Evolutionary conservation across 345 rosid genomes (phyloP), one percentile per base, ranked within the genome.

Genomic region (Eucalyptus shirleyi): DNA sequence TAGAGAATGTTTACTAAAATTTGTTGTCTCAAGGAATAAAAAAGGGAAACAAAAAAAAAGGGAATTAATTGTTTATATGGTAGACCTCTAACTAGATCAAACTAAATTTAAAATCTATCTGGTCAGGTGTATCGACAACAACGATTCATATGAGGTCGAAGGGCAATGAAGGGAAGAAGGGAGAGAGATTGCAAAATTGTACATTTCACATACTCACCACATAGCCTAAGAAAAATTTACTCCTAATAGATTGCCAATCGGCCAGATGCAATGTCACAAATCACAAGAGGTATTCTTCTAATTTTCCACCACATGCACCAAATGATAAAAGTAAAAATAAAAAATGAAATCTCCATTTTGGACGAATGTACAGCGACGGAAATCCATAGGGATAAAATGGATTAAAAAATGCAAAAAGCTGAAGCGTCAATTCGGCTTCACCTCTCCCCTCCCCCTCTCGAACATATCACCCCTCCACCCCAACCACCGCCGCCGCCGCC

Each of bases 41-140:
- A 59, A 59, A 26, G 5, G n/a, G 11, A 53, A 53, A 18, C 4
- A 19, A 19, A 53, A 19, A 17, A 50, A 7, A 53, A 8, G 59
- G 26, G 10, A 53, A 8, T 53, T 53, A 8, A 53, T 53, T 53
- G 11, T 53, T 21, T 53, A 53, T 53, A 53, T 53, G 59, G 10
- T 53, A 53, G 59, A 21, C 11, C 26, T 53, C 26, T 21, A 21
- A 9, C 1, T 8, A 1, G 5, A 53, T 2, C 11, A 53, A 19
- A 53, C 3, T n/a, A 6, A 12, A 12, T 60, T 16, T 26, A 13
- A 13, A 60, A 60, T 26, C 0, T 6, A 60, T 1, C 1, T 8
- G 0, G 1, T 30, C 1, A 62, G 2, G 5, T 30, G 3, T 16
- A 30, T 62, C 0, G 5, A 6, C 5, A 13, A 1, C 3, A 50